Conservation (phyloP, 352 stramenopile species). For the Thraustotheca clavata region DNA sequence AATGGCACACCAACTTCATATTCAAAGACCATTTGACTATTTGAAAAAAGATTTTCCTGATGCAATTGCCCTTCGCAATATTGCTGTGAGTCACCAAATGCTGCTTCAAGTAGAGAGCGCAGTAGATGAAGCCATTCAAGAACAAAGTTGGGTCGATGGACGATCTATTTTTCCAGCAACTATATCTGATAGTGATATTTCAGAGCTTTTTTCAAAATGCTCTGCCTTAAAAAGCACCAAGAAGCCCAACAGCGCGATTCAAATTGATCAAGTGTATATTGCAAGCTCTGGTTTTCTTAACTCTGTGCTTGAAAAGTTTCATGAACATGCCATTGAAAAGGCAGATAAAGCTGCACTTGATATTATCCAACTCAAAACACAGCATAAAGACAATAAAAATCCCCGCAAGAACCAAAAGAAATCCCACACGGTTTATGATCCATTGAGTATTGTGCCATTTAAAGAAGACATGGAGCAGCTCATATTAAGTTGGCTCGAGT, state of each 20-base stretch:
- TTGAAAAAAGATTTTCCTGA: slow-evolving; percentile 61
- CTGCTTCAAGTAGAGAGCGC: slow-evolving; percentile 60
- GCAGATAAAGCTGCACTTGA: slow-evolving; percentile 29
- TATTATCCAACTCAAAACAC: slow-evolving; percentile 25
- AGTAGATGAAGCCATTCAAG: slow-evolving; percentile 61
- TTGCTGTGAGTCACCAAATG: slow-evolving; percentile 50
- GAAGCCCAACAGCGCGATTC: slow-evolving; percentile 25
- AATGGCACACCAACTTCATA: slow-evolving; percentile 38
- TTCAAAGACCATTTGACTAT: slow-evolving; percentile 68
- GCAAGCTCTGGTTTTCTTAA: slow-evolving; percentile 53
- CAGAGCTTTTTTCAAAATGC: slow-evolving; percentile 37
- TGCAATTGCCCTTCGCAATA: slow-evolving; percentile 50
- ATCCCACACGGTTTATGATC: slow-evolving; percentile 28
- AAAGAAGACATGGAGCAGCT: slow-evolving; percentile 37
- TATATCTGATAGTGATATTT: slow-evolving; percentile 35
- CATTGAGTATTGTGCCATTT: slow-evolving; percentile 38
- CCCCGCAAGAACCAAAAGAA: slow-evolving; percentile 36
- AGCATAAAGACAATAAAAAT: slow-evolving; percentile 31
- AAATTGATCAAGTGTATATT: slow-evolving; percentile 48
- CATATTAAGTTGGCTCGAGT: slow-evolving; percentile 45
- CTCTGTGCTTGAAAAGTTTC: slow-evolving; percentile 37
- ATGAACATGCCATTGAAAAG: slow-evolving; percentile 37
- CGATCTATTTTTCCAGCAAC: slow-evolving; percentile 50
- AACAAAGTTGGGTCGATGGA: slow-evolving; percentile 54
- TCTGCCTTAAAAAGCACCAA: slow-evolving; percentile 24